These are phyloP conservation scores for Serendipita sp. DNA, from an alignment of 768 basidiomycete species.

Conservation along the genomic window DNA sequence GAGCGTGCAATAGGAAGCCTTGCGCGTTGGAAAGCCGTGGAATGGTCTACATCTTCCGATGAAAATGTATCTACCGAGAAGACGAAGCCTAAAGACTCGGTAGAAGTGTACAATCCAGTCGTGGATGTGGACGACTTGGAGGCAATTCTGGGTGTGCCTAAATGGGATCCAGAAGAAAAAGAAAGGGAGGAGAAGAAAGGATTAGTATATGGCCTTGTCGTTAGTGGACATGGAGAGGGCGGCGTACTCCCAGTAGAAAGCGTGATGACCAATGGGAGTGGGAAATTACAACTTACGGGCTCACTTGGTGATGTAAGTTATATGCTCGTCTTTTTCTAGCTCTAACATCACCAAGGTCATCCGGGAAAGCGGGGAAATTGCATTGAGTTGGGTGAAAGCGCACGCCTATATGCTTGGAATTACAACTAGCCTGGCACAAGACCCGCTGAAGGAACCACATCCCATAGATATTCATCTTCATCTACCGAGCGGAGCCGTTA, in stretches of 20 bases:
- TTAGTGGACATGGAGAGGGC: constrained; percentile 78
- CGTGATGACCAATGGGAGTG: constrained; percentile 57
- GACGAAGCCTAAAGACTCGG: background rate
- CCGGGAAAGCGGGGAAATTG: constrained; percentile 80
- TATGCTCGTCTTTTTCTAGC: background rate
- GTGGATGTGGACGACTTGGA: constrained; percentile 66
- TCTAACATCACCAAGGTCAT: constrained; percentile 38
- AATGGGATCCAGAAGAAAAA: constrained; percentile 65
- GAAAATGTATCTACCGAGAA: constrained; percentile 11
- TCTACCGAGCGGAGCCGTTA: constrained; percentile 76
- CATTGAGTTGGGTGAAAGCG: constrained; percentile 83
- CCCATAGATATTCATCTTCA: constrained; percentile 76
- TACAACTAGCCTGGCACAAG: constrained; percentile 49
- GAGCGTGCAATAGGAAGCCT: constrained; percentile 78
- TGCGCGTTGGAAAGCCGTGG: constrained; percentile 84
- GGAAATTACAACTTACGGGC: constrained; percentile 63
- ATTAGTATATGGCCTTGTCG: constrained; percentile 72
- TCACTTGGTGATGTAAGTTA: constrained; percentile 56
- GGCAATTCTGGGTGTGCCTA: constrained; percentile 61
- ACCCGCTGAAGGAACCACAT: constrained; percentile 59
- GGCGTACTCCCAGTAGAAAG: constrained; percentile 78
- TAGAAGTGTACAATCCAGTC: constrained; percentile 35
- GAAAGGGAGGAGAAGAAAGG: constrained; percentile 61
- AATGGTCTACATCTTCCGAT: constrained; percentile 58
- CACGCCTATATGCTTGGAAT: constrained; percentile 68